These are phyloP conservation scores for Elsinoe ampelina DNA, from an alignment of 2,329 filamentous ascomycete species.

Conservation along the genomic window DNA sequence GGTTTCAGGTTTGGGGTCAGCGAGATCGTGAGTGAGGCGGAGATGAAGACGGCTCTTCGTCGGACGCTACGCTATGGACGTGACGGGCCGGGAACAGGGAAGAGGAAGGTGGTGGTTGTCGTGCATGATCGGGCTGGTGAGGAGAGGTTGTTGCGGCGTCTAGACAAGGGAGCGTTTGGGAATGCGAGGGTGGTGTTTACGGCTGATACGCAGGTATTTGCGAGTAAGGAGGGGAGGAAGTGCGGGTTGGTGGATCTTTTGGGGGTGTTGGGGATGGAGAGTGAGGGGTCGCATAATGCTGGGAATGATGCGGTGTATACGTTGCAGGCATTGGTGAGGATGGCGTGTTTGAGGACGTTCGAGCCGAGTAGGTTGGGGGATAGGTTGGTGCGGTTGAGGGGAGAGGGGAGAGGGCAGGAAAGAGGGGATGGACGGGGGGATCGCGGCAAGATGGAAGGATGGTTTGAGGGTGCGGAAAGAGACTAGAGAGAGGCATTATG, in stretches of 20 bases:
- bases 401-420: background rate
- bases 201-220: constrained; percentile 11
- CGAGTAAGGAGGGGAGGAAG: background rate
- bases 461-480: too few relatives aligned
- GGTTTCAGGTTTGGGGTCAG: constrained; percentile 20
- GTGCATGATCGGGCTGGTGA: background rate
- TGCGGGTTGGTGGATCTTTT: background rate
- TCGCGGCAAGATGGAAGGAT: too few relatives aligned
- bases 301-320: constrained; percentile 27
- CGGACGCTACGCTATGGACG: background rate
- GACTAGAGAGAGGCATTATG: too few relatives aligned
- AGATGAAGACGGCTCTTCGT: background rate
- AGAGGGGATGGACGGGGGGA: background rate
- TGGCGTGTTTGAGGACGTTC: constrained; percentile 5
- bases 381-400: background rate
- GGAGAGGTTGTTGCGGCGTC: background rate
- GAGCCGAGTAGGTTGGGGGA: background rate
- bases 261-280: background rate
- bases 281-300: constrained; percentile 21
- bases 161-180: background rate
- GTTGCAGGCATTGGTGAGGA: constrained; percentile 21
- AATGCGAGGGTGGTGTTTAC: background rate
- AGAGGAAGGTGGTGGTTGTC: constrained; percentile 3
- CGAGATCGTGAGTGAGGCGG: constrained; percentile 16
- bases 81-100: background rate